Base-by-base conservation (phyloP, 2,329 filamentous ascomycete species). In the Fusarium sp. region DNA sequence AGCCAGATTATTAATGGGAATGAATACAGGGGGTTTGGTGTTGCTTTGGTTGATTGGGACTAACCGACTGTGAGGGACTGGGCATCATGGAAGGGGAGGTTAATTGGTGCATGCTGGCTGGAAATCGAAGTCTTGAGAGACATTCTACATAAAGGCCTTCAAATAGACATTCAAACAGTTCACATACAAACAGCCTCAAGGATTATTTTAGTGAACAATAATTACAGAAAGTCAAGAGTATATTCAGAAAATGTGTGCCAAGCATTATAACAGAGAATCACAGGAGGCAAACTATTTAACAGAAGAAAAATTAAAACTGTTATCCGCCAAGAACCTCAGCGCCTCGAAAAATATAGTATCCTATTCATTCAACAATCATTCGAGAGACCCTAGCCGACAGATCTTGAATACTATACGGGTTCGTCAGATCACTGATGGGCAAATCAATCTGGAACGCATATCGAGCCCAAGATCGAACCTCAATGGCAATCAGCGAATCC, bases 361-460 rank as follows among this genome's bases (percentile, higher is more conserved):
- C 38, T 5, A 5, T 41, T 48, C n/a, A n/a, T 26, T 32, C 69
- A 7, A 64, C 26, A 42, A 74, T 73, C 61, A 75, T 71, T 50
- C 64, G 59, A 32, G 60, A 66, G 54, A 74, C 72, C 40, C 72
- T 69, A 23, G 70, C 64, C 11, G 72, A 70, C 46, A 74, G 12
- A 60, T 74, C 72, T 20, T 73, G 72, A 23, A 74, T 74, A 35
- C 72, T 75, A 18, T 74, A 74, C 14, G 72, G 72, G 15, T 74
- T 74, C 30, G 70, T 75, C 70, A 74, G 55, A 15, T 74, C 72
- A 60, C 69, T 74, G 45, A 74, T 74, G 7, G 72, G 72, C 23
- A 74, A 48, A 50, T 74, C 72, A 38, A 74, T 75, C 67, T 74
- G 72, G 54, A 74, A 74, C 12, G 72, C 72, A 27, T 74, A 74